Evolutionary conservation across 345 rosid species (phyloP).

Genomic region (Populus deltoides): DNA sequence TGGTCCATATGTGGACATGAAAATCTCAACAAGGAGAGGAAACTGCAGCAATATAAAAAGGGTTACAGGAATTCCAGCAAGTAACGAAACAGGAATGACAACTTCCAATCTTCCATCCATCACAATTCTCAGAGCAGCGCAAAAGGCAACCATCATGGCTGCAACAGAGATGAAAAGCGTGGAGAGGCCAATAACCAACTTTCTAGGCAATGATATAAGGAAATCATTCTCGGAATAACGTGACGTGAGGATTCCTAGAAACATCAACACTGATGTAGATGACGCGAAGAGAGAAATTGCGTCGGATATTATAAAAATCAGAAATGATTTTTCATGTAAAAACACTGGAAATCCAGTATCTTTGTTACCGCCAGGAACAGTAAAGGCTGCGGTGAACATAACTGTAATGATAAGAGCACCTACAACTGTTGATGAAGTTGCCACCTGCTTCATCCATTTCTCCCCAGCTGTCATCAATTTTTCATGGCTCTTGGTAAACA

Average conservation of each 20-base stretch:
- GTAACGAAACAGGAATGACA: not conserved
- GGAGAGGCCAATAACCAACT: not conserved
- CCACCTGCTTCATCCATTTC: not conserved
- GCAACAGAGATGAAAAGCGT: slow-evolving; percentile 17
- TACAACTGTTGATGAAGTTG: not conserved
- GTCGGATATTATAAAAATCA: not conserved
- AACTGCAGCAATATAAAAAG: not conserved
- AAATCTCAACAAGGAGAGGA: slow-evolving; percentile 9
- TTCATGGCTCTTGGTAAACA: not conserved
- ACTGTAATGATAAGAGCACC: not conserved
- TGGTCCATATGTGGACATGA: not conserved
- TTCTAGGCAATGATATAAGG: too few relatives aligned
- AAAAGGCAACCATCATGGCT: not conserved
- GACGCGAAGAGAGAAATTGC: not conserved
- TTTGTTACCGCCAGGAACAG: not conserved
- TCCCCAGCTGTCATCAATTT: not conserved
- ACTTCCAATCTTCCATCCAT: not conserved
- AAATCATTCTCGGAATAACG: not conserved
- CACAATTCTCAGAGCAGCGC: too few relatives aligned
- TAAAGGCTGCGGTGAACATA: not conserved
- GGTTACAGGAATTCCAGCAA: not conserved
- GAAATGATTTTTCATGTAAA: not conserved
- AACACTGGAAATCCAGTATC: not conserved
- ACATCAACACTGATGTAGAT: not conserved
- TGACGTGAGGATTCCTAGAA: not conserved